Percentiles rank a stretch among this genome's conserved stretches.
Conservation (phyloP, 805 yeast species). For the Jamesozyma hellenica region DNA sequence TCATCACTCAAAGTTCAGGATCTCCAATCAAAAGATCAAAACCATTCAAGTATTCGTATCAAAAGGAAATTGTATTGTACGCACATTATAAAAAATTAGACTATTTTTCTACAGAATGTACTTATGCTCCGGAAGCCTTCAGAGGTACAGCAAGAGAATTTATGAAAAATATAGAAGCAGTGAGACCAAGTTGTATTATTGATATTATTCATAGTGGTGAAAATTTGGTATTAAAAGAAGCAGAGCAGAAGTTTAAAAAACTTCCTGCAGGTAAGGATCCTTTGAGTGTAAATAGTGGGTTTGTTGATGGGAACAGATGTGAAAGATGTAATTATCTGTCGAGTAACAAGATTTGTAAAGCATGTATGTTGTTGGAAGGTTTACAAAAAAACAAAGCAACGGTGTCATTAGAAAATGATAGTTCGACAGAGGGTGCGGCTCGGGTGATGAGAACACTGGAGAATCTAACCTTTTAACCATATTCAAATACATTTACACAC, state of each 20-base stretch:
- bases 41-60: slow-evolving; percentile 92
- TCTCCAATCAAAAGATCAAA: slow-evolving; percentile 89
- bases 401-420: slow-evolving; percentile 43
- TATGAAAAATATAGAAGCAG: slow-evolving; percentile 79
- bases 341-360: slow-evolving; percentile 82
- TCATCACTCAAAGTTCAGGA: slow-evolving; percentile 71
- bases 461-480: slow-evolving; percentile 46
- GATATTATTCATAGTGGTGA: slow-evolving; percentile 95
- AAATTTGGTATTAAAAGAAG: slow-evolving; percentile 55
- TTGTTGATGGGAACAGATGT: slow-evolving; percentile 64
- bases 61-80: slow-evolving; percentile 91
- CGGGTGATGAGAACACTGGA: slow-evolving; percentile 52
- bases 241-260: slow-evolving; percentile 29
- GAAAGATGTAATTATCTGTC: slow-evolving; percentile 87
- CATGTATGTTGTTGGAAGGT: slow-evolving; percentile 80
- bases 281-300: slow-evolving; percentile 15
- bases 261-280: slow-evolving; percentile 2
- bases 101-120: slow-evolving; percentile 93
- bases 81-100: slow-evolving; percentile 94
- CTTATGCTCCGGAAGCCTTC: slow-evolving; percentile 97
- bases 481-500: not conserved
- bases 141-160: slow-evolving; percentile 93
- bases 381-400: slow-evolving; percentile 68
- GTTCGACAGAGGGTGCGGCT: slow-evolving; percentile 51
- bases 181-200: slow-evolving; percentile 85